phyloP scores from a whole-genome alignment of 352 stramenopile species.

The Pythium insidiosum region DNA sequence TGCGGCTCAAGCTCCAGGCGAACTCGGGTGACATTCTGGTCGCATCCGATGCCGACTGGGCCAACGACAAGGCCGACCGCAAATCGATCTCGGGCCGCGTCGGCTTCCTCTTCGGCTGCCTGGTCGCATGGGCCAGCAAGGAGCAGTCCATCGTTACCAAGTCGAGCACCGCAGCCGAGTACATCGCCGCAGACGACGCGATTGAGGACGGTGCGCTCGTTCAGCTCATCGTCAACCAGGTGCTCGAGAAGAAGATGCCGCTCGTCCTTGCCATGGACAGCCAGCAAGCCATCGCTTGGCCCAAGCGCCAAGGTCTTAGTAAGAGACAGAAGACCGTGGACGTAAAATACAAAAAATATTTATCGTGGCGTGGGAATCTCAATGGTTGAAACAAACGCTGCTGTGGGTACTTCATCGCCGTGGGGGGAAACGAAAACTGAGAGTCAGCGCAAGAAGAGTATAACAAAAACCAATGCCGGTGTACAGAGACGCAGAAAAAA shows the following conservation, averaged over 20 bases:
- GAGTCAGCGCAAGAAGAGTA: too few species aligned
- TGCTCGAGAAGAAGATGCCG: background rate
- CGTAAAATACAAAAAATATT: constrained; percentile 5
- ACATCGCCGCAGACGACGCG: constrained; percentile 2
- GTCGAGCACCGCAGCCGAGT: constrained; percentile 11
- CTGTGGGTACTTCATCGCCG: too few species aligned
- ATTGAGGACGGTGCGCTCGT: constrained; percentile 5
- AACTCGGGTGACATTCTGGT: background rate
- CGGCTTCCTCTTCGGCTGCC: constrained; percentile 6
- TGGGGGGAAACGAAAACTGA: too few species aligned
- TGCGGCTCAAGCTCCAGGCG: background rate
- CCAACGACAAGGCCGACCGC: constrained; percentile 6
- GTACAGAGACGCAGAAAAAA: too few species aligned
- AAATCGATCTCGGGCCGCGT: constrained; percentile 11
- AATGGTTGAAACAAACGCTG: too few species aligned
- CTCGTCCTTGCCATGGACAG: constrained; percentile 5
- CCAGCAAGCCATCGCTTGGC: constrained; percentile 7
- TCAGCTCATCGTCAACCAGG: constrained; percentile 1
- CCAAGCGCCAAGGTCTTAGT: background rate
- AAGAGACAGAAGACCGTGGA: constrained; percentile 11
- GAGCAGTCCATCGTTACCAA: constrained; percentile 11
- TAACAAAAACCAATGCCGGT: too few species aligned
- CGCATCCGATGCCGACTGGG: constrained; percentile 9
- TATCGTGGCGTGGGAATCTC: too few species aligned
- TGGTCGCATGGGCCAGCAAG: constrained; percentile 6